Percentiles rank a stretch among this genome's conserved stretches.
phyloP scores from a whole-genome alignment of 2,329 filamentous ascomycete species.

The Pseudopyricularia javanii region DNA sequence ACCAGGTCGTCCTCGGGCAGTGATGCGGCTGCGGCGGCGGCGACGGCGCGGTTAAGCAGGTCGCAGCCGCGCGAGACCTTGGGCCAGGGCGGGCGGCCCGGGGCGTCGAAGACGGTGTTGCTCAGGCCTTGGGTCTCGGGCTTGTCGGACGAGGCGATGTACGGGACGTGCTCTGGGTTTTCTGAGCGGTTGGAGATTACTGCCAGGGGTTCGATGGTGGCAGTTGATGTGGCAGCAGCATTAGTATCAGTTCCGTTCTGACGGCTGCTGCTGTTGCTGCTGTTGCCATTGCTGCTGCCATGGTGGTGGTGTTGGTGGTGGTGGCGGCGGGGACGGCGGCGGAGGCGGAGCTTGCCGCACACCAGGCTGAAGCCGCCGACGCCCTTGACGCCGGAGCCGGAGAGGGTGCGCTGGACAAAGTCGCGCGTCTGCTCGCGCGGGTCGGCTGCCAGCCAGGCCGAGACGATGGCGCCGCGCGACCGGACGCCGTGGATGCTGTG shows the following conservation, averaged over 20 bases:
- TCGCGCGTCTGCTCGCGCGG: slow-evolving; percentile 31
- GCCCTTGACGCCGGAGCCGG: slow-evolving; percentile 40
- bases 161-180: slow-evolving; percentile 39
- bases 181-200: slow-evolving; percentile 51
- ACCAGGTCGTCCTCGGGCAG: slow-evolving; percentile 32
- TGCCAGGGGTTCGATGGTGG: slow-evolving; percentile 34
- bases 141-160: slow-evolving; percentile 33
- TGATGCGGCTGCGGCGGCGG: slow-evolving; percentile 18
- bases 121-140: slow-evolving; percentile 45
- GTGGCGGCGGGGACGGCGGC: slow-evolving; percentile 7
- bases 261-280: neutral
- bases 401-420: slow-evolving; percentile 40
- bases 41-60: slow-evolving; percentile 29
- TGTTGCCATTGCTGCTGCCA: neutral
- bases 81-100: slow-evolving; percentile 35
- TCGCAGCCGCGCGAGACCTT: slow-evolving; percentile 43
- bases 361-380: slow-evolving; percentile 56
- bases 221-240: neutral
- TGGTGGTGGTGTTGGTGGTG: slow-evolving; percentile 6
- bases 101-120: slow-evolving; percentile 43
- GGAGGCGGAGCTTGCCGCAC: slow-evolving; percentile 43
- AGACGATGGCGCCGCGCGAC: slow-evolving; percentile 53
- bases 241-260: neutral
- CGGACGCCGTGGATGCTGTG: slow-evolving; percentile 41
- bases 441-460: slow-evolving; percentile 43